Conservation (phyloP, 2,329 filamentous ascomycete species). For the Exophiala phaeomuriformis region DNA sequence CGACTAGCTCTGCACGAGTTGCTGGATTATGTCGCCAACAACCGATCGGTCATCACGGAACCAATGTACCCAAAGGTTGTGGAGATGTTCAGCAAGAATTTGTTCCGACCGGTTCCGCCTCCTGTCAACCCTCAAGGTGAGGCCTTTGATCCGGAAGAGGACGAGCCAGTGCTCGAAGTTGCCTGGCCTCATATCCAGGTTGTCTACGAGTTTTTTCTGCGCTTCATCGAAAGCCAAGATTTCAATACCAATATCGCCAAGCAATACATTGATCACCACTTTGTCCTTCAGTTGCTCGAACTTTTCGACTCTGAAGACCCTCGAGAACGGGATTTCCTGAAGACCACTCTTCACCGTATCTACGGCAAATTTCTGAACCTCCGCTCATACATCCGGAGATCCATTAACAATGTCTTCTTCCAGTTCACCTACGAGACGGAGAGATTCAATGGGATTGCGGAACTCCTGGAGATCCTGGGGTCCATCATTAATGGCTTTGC, state of each 20-base stretch:
- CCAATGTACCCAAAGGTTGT: slow-evolving; percentile 98
- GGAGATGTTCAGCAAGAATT: slow-evolving; percentile 98
- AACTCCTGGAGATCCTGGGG: slow-evolving; percentile 89
- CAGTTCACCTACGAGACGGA: slow-evolving; percentile 99
- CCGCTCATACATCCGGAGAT: slow-evolving; percentile 91
- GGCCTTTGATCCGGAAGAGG: slow-evolving; percentile 96
- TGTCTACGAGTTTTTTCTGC: slow-evolving; percentile 97
- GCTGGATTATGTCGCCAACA: slow-evolving; percentile 96
- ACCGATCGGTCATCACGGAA: slow-evolving; percentile 95
- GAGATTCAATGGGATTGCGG: slow-evolving; percentile 95
- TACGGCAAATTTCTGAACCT: slow-evolving; percentile 99
- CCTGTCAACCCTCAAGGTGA: slow-evolving; percentile 97
- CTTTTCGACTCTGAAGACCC: slow-evolving; percentile 98
- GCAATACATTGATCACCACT: slow-evolving; percentile 96
- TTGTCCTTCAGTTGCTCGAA: slow-evolving; percentile 90
- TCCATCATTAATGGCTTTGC: slow-evolving; percentile 99
- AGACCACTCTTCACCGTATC: slow-evolving; percentile 94
- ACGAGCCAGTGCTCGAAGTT: slow-evolving; percentile 94
- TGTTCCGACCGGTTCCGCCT: slow-evolving; percentile 93
- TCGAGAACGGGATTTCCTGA: slow-evolving; percentile 90
- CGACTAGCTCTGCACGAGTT: slow-evolving; percentile 89
- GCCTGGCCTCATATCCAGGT: slow-evolving; percentile 99
- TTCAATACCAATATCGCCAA: slow-evolving; percentile 99
- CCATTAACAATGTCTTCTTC: slow-evolving; percentile 99
- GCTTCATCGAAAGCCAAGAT: slow-evolving; percentile 98